Conservation (phyloP, 2,329 filamentous ascomycete species). For the Nothophaeocryptopus gaeumannii region DNA sequence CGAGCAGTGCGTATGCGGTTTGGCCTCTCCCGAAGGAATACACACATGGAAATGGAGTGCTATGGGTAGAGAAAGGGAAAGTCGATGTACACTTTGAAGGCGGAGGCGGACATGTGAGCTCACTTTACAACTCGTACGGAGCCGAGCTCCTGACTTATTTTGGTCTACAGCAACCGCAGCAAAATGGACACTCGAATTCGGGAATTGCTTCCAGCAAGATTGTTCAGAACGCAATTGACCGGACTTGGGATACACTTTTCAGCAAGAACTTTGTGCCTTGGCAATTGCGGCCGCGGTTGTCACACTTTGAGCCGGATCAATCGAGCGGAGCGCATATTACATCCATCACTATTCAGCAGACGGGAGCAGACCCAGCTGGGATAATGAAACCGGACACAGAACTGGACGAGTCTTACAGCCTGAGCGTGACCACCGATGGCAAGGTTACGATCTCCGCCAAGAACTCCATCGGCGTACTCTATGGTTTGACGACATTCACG, state of each 20-base stretch:
- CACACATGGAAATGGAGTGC: slow-evolving; percentile 38
- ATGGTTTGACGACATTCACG: slow-evolving; percentile 71
- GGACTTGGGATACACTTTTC: slow-evolving; percentile 64
- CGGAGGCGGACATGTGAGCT: slow-evolving; percentile 23
- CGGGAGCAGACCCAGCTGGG: slow-evolving; percentile 50
- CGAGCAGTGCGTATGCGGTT: slow-evolving; percentile 35
- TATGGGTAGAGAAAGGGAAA: slow-evolving; percentile 40
- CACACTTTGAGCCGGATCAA: slow-evolving; percentile 60
- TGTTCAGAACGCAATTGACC: slow-evolving; percentile 47
- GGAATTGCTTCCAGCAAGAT: slow-evolving; percentile 35
- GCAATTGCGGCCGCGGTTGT: slow-evolving; percentile 67
- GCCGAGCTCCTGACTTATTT: slow-evolving; percentile 13
- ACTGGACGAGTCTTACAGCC: slow-evolving; percentile 72
- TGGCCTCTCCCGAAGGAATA: slow-evolving; percentile 45
- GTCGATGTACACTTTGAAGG: slow-evolving; percentile 39
- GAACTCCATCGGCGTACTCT: slow-evolving; percentile 66
- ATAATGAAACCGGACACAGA: slow-evolving; percentile 60
- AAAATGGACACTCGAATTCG: slow-evolving; percentile 4
- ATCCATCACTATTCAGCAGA: slow-evolving; percentile 62
- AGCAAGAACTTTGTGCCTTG: slow-evolving; percentile 69
- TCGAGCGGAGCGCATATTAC: slow-evolving; percentile 50
- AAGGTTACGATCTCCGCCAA: slow-evolving; percentile 61
- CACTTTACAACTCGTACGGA: slow-evolving; percentile 5
- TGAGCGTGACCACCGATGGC: slow-evolving; percentile 59
- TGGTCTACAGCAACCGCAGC: slow-evolving; percentile 13